Evolutionary conservation across 768 basidiomycete species (phyloP).

Genomic region (Boletus edulis): DNA sequence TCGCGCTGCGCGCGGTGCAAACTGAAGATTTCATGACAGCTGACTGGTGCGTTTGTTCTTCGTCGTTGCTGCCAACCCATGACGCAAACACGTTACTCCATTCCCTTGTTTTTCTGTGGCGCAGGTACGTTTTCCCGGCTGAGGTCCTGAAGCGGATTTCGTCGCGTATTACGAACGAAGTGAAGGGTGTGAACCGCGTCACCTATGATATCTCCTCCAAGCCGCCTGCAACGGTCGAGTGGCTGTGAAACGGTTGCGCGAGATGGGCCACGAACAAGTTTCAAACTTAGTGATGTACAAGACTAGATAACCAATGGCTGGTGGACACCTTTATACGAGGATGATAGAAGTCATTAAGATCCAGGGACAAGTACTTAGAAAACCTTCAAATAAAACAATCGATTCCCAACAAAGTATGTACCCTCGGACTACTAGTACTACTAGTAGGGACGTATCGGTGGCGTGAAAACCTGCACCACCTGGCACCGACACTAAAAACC

Average conservation of each 20-base stretch:
- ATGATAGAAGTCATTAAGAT: too few species aligned
- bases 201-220: slow-evolving; percentile 97
- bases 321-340: too few species aligned
- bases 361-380: too few species aligned
- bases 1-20: slow-evolving; percentile 91
- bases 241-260: slow-evolving; percentile 31
- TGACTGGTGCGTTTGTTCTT: slow-evolving; percentile 67
- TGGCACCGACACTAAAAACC: too few species aligned
- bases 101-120: slow-evolving; percentile 15
- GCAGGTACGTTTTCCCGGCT: slow-evolving; percentile 93
- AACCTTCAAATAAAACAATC: too few species aligned
- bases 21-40: slow-evolving; percentile 99
- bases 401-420: too few species aligned
- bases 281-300: background rate
- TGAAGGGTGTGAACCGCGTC: slow-evolving; percentile 92
- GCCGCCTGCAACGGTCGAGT: slow-evolving; percentile 74
- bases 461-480: too few species aligned
- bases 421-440: too few species aligned
- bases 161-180: slow-evolving; percentile 97
- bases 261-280: too few species aligned
- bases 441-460: too few species aligned
- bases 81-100: background rate
- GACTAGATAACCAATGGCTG: background rate
- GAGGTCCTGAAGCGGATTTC: slow-evolving; percentile 89
- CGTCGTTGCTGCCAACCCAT: background rate